Base-by-base conservation (phyloP, 352 stramenopile species). In the Lagenidium sp. region DNA sequence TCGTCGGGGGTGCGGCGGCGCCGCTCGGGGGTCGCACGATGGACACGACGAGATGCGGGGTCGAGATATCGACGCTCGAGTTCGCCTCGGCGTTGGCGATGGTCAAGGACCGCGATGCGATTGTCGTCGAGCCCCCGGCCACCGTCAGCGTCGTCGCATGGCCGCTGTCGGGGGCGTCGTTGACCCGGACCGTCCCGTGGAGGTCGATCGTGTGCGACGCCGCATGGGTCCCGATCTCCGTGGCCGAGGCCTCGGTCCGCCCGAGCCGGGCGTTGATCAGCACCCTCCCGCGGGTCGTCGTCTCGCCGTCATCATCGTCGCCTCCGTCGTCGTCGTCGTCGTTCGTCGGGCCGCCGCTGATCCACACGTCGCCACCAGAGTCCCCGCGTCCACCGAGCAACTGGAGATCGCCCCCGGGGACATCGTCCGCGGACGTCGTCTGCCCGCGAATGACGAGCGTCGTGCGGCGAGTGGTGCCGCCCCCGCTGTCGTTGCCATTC, bases 211-310 rank as follows among this genome's bases (percentile, higher is more conserved):
- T 21, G 31, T 88, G 75, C 0, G 51, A 62, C 15, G 44, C 36
- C 23, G 70, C 64, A 19, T 81, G 60, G 4, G 65, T 75, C 25
- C 75, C 75, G 26, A 88, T 84, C 40, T 78, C 68, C 0, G 72
- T 88, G 20, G 61, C 24, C 5, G 75, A 87, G n/a, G 45, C 48
- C 1, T 47, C 60, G 2, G 56, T 41, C 6, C 58, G 42, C 1
- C 75, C 56, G 16, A 87, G 52, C 3, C 65, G 55, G 13, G 75
- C 59, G 36, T 88, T 88, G 44, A 88, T 72, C 19, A 53, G 43
- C 1, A 88, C 57, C 4, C 63, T 63, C 25, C 71, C 75, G 6
- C 36, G 22, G 38, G 15, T 24, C n/a, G n/a, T n/a, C n/a, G n/a
- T n/a, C n/a, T n/a, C n/a, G n/a, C n/a, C n/a, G n/a, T n/a, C n/a